phyloP scores from a whole-genome alignment of 495 filamentous ascomycete species.

The Rhizodiscina lignyota region DNA sequence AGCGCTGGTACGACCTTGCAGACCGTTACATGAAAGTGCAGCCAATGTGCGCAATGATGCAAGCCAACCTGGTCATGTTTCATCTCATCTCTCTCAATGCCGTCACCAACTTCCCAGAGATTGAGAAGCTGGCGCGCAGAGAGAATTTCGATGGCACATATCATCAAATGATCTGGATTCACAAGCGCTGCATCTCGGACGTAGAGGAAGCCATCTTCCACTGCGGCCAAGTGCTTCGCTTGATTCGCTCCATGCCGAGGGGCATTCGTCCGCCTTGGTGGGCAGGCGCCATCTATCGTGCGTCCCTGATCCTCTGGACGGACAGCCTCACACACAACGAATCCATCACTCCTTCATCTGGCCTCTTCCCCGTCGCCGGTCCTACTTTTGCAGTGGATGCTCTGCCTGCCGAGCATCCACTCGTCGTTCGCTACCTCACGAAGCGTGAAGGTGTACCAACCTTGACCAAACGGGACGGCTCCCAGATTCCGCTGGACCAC shows the following conservation, averaged over 20 bases:
- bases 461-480: slow-evolving; percentile 21
- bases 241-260: slow-evolving; percentile 25
- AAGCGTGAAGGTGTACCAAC: slow-evolving; percentile 22
- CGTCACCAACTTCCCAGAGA: slow-evolving; percentile 38
- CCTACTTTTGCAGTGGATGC: slow-evolving; percentile 19
- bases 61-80: slow-evolving; percentile 43
- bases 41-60: slow-evolving; percentile 23
- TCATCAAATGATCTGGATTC: slow-evolving; percentile 27
- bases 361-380: slow-evolving; percentile 10
- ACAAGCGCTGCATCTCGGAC: slow-evolving; percentile 35
- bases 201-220: slow-evolving; percentile 41
- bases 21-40: slow-evolving; percentile 21
- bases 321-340: slow-evolving; percentile 16
- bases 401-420: slow-evolving; percentile 19
- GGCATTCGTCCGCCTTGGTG: slow-evolving; percentile 25
- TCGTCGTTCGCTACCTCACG: slow-evolving; percentile 20
- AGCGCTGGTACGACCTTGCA: slow-evolving; percentile 40
- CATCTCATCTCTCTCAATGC: slow-evolving; percentile 46
- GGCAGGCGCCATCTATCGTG: slow-evolving; percentile 24
- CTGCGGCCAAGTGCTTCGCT: slow-evolving; percentile 39
- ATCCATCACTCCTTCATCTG: slow-evolving; percentile 8
- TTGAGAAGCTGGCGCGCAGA: slow-evolving; percentile 38
- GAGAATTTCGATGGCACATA: slow-evolving; percentile 31
- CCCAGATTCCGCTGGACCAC: slow-evolving; percentile 17
- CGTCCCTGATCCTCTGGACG: slow-evolving; percentile 20